Evolutionary conservation across 2,329 filamentous ascomycete species (phyloP).

Genomic region (Alternaria solani): DNA sequence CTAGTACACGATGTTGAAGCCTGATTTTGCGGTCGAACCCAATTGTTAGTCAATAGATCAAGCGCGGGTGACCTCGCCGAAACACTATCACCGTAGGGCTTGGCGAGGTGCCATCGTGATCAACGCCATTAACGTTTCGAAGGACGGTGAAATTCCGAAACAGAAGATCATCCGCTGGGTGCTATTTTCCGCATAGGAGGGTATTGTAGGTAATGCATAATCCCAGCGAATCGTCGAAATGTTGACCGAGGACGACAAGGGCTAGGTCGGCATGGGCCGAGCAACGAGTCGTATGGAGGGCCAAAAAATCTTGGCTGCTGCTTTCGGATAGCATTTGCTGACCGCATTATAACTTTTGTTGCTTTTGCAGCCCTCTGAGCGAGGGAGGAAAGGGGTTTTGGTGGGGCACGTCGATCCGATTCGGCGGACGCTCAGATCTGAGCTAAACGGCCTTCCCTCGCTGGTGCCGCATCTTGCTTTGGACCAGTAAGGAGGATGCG

Average conservation of each 20-base stretch:
- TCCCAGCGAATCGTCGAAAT: conserved; percentile 4
- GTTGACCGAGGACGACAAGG: neutral
- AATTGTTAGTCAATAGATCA: conserved; percentile 14
- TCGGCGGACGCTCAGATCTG: conserved; percentile 45
- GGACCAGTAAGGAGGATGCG: conserved; percentile 17
- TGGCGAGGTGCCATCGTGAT: conserved; percentile 29
- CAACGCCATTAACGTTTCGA: conserved; percentile 33
- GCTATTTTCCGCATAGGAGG: conserved; percentile 3
- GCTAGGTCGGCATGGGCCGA: conserved; percentile 12
- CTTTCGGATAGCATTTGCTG: conserved; percentile 10
- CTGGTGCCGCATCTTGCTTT: conserved; percentile 44
- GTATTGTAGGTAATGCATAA: conserved; percentile 16
- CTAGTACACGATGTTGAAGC: conserved; percentile 14
- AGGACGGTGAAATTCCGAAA: conserved; percentile 8
- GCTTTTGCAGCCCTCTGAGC: conserved; percentile 26
- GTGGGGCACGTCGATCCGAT: conserved; percentile 46
- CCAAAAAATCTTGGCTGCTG: conserved; percentile 9
- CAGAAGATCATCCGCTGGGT: conserved; percentile 19
- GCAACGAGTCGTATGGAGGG: neutral
- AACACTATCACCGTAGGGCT: conserved; percentile 21
- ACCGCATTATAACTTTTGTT: conserved; percentile 19
- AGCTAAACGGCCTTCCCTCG: conserved; percentile 41
- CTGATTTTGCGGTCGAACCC: conserved; percentile 26
- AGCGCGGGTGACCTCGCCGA: conserved; percentile 12
- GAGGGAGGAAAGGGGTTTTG: conserved; percentile 33